Evolutionary conservation across 176 grass and related monocot species (phyloP), one percentile per base, ranked within the genome.

Genomic region (Paspalum notatum): DNA sequence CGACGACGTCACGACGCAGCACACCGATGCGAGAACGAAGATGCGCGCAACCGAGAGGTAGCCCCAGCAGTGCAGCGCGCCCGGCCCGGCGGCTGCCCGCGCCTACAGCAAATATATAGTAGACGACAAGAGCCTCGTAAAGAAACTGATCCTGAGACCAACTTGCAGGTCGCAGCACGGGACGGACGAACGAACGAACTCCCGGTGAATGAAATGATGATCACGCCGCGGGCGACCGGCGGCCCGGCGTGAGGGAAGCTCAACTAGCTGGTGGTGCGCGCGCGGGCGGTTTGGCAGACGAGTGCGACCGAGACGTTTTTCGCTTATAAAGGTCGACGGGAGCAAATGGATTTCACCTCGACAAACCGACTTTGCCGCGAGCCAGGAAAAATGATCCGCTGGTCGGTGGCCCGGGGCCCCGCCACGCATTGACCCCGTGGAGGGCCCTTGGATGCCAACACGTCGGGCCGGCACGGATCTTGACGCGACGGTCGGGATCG

Each of bases 281-380:
- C 57, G 56, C 22, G 76, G 75, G 83, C 27, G 46, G 4, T 51
- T 88, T 66, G 43, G 66, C 44, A 48, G 83, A 80, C 68, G 72
- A 75, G 27, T 27, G 62, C 50, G 63, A 68, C 65, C 45, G 45
- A 46, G 27, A 50, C 2, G 47, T 44, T 32, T 44, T 32, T 15
- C 3, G 72, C 22, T 90, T 90, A 90, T 78, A 93, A 85, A 37
- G 44, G 54, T 77, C 16, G 66, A 32, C 32, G 80, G 65, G 32
- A 66, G 40, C 24, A 8, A 63, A 5, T 40, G 10, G 39, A 14
- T 67, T 60, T 65, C 60, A 21, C 56, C 22, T 21, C 72, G 12
- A 12, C 24, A 32, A 71, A 71, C 68, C 46, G 48, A 51, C 69
- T 50, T 20, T 6, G 59, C 43, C n/a, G 50, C 38, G 71, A 62